Evolutionary conservation across 2,329 filamentous ascomycete species (phyloP), one percentile per base, ranked within the genome.

Genomic region (Beauveria scarabaeidicola): DNA sequence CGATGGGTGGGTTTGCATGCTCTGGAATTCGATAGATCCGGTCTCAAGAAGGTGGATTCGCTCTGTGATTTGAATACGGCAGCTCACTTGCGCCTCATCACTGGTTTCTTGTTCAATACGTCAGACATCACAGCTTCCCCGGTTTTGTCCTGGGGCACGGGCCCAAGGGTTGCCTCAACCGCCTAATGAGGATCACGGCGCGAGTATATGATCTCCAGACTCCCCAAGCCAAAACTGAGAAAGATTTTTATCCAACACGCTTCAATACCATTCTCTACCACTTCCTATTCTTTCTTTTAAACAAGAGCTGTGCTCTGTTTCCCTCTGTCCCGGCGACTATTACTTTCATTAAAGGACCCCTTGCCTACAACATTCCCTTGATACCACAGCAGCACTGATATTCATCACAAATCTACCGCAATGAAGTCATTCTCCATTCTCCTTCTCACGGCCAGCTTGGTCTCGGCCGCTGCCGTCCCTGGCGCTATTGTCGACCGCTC

Each of bases 291-390:
- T 56, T 57, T 63, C 64, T 58, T 59, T 64, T 53, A 46, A 59
- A 61, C 62, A 66, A 63, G 66, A 68, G 69, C 68, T 70, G 69
- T 63, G 68, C 69, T 70, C 68, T 69, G 58, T 69, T 66, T 63
- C 32, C 54, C 52, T 62, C 47, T 48, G 58, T 64, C 58, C 53
- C 48, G 40, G 57, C 29, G 41, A 58, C 46, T 47, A 46, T 58
- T 44, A 52, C 58, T 59, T 60, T 62, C 52, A 48, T 58, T 53
- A 58, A 47, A 60, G 17, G 36, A 38, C 27, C 19, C 29, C 46
- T n/a, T 43, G 11, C 47, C 50, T 29, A 54, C 32, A 41, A 54
- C 58, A 47, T 43, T 59, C 58, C 21, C 55, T 56, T 56, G 51
- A 60, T 50, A 47, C 23, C n/a, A 48, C 44, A 58, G 51, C 25